Conservation (phyloP, 805 yeast genomes). For the Metschnikowia aberdeeniae region DNA sequence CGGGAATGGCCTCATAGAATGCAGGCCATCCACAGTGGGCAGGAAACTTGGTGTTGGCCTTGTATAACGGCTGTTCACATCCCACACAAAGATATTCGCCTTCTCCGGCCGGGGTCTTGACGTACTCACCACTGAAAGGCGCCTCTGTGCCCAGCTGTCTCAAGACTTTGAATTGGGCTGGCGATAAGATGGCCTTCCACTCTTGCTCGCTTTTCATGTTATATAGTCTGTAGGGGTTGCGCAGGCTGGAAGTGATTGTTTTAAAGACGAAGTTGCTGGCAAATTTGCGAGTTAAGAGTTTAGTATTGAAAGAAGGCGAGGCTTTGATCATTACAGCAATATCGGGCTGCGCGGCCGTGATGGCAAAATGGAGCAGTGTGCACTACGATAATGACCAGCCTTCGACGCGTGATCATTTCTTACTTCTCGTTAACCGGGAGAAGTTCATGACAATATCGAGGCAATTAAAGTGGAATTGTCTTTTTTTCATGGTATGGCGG, state of each 20-base stretch:
- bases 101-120: conserved; percentile 44
- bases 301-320: too few relatives aligned
- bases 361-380: background rate
- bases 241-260: background rate
- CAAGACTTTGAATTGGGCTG: conserved; percentile 74
- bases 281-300: background rate
- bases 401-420: too few relatives aligned
- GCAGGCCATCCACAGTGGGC: conserved; percentile 99
- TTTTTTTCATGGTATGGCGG: too few relatives aligned
- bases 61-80: conserved; percentile 76
- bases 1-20: conserved; percentile 85
- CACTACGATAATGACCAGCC: conserved; percentile 1
- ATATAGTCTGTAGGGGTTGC: conserved; percentile 3
- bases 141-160: conserved; percentile 72
- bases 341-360: background rate
- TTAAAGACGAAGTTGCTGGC: background rate
- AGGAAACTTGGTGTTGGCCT: conserved; percentile 75
- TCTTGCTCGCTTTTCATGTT: conserved; percentile 43
- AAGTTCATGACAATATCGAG: too few relatives aligned
- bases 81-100: conserved; percentile 87
- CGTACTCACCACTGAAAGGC: conserved; percentile 62
- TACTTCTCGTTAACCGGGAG: too few relatives aligned
- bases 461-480: too few relatives aligned
- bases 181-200: conserved; percentile 76
- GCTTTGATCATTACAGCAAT: conserved; percentile 3